Percentiles rank a stretch among this genome's conserved stretches.
Conservation (phyloP, 345 rosid species). For the Corchorus olitorius region DNA sequence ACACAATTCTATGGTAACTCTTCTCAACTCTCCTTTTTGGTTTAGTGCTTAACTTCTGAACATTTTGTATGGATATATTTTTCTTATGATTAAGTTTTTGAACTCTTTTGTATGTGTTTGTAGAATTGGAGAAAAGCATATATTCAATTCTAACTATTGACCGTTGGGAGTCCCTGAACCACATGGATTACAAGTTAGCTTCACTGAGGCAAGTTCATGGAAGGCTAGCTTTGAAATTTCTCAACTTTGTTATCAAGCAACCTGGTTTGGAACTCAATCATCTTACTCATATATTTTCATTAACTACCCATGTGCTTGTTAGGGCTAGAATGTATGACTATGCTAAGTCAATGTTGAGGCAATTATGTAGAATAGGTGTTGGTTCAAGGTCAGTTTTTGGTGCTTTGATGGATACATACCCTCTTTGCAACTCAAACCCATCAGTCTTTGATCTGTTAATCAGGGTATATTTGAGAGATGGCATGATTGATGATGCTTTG, state of each 20-base stretch:
- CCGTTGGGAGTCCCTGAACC: constrained; percentile 89
- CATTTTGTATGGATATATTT: neutral
- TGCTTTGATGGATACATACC: constrained; percentile 69
- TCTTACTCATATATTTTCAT: constrained; percentile 55
- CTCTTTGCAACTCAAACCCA: constrained; percentile 87
- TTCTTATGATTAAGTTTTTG: neutral
- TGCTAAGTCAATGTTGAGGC: constrained; percentile 61
- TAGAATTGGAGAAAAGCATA: constrained; percentile 71
- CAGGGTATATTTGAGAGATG: constrained; percentile 62
- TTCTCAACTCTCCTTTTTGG: neutral
- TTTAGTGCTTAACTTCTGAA: neutral
- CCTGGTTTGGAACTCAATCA: constrained; percentile 68
- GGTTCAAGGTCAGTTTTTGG: constrained; percentile 57
- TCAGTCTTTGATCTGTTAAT: constrained; percentile 82
- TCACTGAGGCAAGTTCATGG: constrained; percentile 85
- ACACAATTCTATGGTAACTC: constrained; percentile 36
- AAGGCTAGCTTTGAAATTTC: constrained; percentile 79
- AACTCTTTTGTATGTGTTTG: neutral
- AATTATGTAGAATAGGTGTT: constrained; percentile 46
- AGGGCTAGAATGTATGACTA: constrained; percentile 81
- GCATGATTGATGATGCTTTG: constrained; percentile 59
- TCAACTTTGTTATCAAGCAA: constrained; percentile 67
- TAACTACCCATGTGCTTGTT: constrained; percentile 71
- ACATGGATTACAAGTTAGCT: constrained; percentile 70
- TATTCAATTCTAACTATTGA: constrained; percentile 71